These are phyloP conservation scores for Scedosporium dehoogii DNA, from an alignment of 2,329 filamentous ascomycete species.

Conservation along the genomic window DNA sequence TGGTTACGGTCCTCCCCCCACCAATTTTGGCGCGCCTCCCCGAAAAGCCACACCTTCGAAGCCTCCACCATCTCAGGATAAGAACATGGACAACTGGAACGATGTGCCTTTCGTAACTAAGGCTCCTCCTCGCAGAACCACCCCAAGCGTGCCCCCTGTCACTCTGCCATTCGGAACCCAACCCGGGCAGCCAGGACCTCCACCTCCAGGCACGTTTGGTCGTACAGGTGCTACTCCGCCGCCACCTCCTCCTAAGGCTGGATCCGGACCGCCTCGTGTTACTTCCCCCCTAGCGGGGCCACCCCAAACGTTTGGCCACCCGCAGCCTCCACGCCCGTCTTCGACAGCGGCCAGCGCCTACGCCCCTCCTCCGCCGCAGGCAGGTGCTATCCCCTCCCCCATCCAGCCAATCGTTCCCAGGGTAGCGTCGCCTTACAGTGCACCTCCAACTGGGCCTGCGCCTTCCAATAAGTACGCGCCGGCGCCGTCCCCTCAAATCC, in stretches of 20 bases:
- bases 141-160: conserved; percentile 60
- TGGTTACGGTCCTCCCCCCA: conserved; percentile 21
- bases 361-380: conserved; percentile 42
- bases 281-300: conserved; percentile 59
- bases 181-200: conserved; percentile 41
- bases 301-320: conserved; percentile 37
- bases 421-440: conserved; percentile 78
- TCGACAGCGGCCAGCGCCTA: conserved; percentile 11
- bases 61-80: conserved; percentile 58
- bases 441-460: conserved; percentile 58
- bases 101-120: conserved; percentile 83
- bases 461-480: conserved; percentile 69
- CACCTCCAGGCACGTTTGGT: conserved; percentile 45
- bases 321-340: conserved; percentile 9
- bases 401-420: conserved; percentile 57
- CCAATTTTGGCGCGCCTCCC: conserved; percentile 26
- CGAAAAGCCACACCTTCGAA: conserved; percentile 59
- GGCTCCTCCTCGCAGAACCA: conserved; percentile 60
- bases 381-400: conserved; percentile 58
- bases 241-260: conserved; percentile 74
- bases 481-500: conserved; percentile 48
- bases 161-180: conserved; percentile 68
- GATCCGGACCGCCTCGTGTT: conserved; percentile 54
- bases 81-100: conserved; percentile 80
- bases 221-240: conserved; percentile 57